Conservation (phyloP, 129 eudicot genomes). For the Oenanthe sinensis region DNA sequence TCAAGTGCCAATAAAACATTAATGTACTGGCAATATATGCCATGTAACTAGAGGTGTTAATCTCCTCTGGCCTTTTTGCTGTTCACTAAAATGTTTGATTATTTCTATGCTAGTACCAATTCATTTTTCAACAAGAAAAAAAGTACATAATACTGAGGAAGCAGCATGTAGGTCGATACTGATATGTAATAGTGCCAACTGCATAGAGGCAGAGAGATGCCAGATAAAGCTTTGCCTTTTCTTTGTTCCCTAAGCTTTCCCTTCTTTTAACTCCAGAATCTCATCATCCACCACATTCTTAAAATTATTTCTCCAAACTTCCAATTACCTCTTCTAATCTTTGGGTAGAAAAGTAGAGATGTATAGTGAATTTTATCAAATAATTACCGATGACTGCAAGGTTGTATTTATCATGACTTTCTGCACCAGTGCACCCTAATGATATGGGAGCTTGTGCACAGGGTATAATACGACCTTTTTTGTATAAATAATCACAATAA, state of each 20-base stretch:
- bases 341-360: slow-evolving; percentile 13
- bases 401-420: too few species aligned
- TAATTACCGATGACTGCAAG: too few species aligned
- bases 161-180: not conserved
- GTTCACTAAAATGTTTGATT: not conserved
- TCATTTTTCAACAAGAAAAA: not conserved
- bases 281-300: slow-evolving; percentile 36
- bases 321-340: slow-evolving; percentile 5
- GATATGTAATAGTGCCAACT: slow-evolving; percentile 3
- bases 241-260: slow-evolving; percentile 26
- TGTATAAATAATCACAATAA: too few species aligned
- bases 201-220: not conserved
- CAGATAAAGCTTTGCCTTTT: not conserved
- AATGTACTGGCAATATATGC: not conserved
- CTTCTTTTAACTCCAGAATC: slow-evolving; percentile 19
- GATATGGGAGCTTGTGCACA: too few species aligned
- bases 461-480: too few species aligned
- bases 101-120: not conserved
- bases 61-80: not conserved
- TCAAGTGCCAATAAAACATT: not conserved
- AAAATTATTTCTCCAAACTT: slow-evolving; percentile 39
- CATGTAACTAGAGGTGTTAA: not conserved
- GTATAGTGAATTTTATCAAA: not conserved
- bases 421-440: too few species aligned
- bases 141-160: not conserved